Conservation (phyloP, 2,329 filamentous ascomycete genomes). For the Microcera coccophila region DNA sequence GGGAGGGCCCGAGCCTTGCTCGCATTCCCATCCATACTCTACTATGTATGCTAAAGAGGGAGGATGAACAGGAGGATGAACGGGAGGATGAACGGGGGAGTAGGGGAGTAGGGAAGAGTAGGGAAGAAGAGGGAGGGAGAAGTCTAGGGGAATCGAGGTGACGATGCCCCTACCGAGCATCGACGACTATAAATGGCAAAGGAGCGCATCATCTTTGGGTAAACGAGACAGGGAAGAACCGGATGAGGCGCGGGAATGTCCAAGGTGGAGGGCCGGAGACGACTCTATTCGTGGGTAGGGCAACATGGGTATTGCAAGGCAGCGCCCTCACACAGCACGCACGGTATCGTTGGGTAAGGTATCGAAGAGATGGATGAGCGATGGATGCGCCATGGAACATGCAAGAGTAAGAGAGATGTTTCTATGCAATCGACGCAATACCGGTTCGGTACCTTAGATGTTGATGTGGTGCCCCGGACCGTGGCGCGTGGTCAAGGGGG, state of each 20-base stretch:
- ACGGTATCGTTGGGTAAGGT: no score
- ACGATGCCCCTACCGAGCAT: not conserved
- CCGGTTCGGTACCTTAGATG: no score
- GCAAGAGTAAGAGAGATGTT: not conserved
- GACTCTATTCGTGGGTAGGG: not conserved
- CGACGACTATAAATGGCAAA: not conserved
- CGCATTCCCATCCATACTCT: no score
- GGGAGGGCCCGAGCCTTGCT: no score
- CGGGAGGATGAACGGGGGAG: not conserved
- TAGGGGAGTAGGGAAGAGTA: not conserved
- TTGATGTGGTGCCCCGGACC: not conserved
- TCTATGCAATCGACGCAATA: no score
- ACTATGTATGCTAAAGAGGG: no score
- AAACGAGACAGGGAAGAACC: not conserved
- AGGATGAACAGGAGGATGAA: not conserved
- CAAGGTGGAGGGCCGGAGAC: not conserved
- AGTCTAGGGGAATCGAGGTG: not conserved
- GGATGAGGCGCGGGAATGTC: not conserved
- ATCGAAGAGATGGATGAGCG: not conserved
- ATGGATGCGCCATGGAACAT: not conserved
- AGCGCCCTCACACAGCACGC: no score
- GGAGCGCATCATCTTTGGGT: not conserved
- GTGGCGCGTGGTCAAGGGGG: slow-evolving; percentile 22
- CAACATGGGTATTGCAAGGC: no score
- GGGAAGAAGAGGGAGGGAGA: not conserved